Percentiles rank a stretch among this genome's conserved stretches.
Conservation (phyloP, 2,329 filamentous ascomycete species). For the Calycina herbarum region DNA sequence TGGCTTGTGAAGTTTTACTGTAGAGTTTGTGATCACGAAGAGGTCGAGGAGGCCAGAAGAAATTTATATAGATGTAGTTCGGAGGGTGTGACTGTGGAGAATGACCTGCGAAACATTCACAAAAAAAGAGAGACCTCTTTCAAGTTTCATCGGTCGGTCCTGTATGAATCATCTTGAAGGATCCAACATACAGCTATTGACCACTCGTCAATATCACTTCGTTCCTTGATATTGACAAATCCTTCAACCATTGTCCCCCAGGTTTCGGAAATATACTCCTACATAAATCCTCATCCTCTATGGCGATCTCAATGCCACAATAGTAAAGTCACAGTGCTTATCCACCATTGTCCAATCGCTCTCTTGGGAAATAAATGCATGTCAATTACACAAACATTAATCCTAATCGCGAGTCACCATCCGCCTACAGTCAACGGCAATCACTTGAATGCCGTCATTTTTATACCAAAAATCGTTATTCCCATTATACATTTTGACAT, state of each 20-base stretch:
- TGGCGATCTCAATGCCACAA: neutral
- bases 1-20: neutral
- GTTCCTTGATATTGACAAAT: neutral
- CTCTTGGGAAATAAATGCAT: neutral
- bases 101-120: neutral
- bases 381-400: neutral
- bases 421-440: neutral
- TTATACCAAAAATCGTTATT: neutral
- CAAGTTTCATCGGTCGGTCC: neutral
- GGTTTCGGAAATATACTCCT: neutral
- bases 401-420: neutral
- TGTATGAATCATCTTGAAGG: neutral
- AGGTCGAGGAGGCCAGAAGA: neutral
- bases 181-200: neutral
- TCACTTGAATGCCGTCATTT: neutral
- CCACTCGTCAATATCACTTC: neutral
- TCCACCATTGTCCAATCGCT: neutral
- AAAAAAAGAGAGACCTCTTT: neutral
- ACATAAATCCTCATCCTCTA: neutral
- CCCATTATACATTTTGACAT: neutral
- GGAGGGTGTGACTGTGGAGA: neutral
- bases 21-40: neutral
- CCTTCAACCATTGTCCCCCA: neutral
- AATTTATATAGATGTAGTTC: neutral
- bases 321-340: neutral